phyloP scores from a whole-genome alignment of 306 rosid genomes.

The Malus domestica region ASM211411v1 NC_041803.1:9236501-9237000 shows the following conservation, averaged over 20 bases:
- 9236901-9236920: background rate
- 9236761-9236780: conserved; percentile 2
- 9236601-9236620: conserved; percentile 88
- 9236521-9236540: conserved; percentile 91
- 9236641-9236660: conserved; percentile 94
- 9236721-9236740: conserved; percentile 95
- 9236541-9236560: conserved; percentile 93
- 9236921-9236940: conserved; percentile 20
- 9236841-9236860: background rate
- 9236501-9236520: conserved; percentile 95
- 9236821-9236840: background rate
- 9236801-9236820: background rate
- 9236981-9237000: conserved; percentile 98
- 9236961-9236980: conserved; percentile 78
- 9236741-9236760: conserved; percentile 76
- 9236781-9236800: background rate
- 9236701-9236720: conserved; percentile 93
- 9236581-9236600: conserved; percentile 86
- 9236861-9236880: conserved; percentile 7
- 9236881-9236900: background rate
- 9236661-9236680: conserved; percentile 90
- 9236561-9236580: conserved; percentile 89
- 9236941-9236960: conserved; percentile 87
- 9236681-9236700: conserved; percentile 96
- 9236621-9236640: conserved; percentile 88